These are phyloP conservation scores for Vitis vinifera DNA, from an alignment of 164 flowering plant species.

Conservation along the genomic window ASM3070453v1 NC_081811.1:7286501-7287000, in stretches of 20 bases:
- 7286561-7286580: too few species aligned
- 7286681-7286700: constrained; percentile 92
- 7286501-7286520: too few species aligned
- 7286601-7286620: too few species aligned
- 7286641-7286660: not conserved
- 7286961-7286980: constrained; percentile 97
- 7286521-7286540: too few species aligned
- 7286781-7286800: constrained; percentile 7
- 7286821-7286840: constrained; percentile 5
- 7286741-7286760: constrained; percentile 88
- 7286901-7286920: constrained; percentile 92
- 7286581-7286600: too few species aligned
- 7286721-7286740: constrained; percentile 75
- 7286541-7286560: too few species aligned
- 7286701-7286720: constrained; percentile 73
- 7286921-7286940: constrained; percentile 97
- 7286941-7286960: constrained; percentile 92
- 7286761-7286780: constrained; percentile 9
- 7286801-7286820: constrained; percentile 2
- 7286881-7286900: constrained; percentile 83
- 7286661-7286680: constrained; percentile 54
- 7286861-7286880: constrained; percentile 99
- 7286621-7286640: too few species aligned
- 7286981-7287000: constrained; percentile 97
- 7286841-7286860: constrained; percentile 62